Evolutionary conservation across 2,329 filamentous ascomycete genomes (phyloP), one percentile per base, ranked within the genome.

Genomic region (Aspergillus sp.): DNA sequence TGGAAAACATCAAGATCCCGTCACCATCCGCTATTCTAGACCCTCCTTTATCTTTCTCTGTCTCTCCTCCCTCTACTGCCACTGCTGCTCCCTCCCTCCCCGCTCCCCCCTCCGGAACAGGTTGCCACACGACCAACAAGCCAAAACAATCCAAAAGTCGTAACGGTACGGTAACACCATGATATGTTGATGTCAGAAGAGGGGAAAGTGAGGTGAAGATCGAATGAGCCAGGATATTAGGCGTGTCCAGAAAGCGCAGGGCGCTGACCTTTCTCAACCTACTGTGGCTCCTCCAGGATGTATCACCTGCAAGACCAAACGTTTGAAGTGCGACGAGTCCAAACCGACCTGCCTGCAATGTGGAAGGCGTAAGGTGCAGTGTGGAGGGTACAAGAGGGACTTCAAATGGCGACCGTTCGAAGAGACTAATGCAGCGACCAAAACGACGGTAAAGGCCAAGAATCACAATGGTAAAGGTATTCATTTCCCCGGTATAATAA

Each of bases 401-500:
- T 86, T 85, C 69, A 86, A 86, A 72, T 87, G 83, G 83, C 73
- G 81, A 44, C 76, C 81, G 0, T 85, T 85, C 55, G 81, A 83
- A 58, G 82, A 86, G 53, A 74, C 78, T 41, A 80, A 69, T 46
- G 73, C 81, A 52, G 66, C 59, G 7, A 56, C 60, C 30, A 71
- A 65, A 35, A 51, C 51, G 7, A 44, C 55, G 29, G 47, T 56
- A 9, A 77, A 73, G 55, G 51, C 66, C 36, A 77, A 72, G 59
- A 77, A 75, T 66, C 63, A 72, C 72, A 55, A 36, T 29, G 19
- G 26, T 4, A 39, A 19, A 19, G 19, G 19, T 28, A 26, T 39
- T 7, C 27, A 19, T 39, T 9, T 26, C 10, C 12, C 12, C 5
- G 10, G 5, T 12, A 7, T 27, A 19, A 19, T 19, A 19, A 19